Conservation (phyloP, 495 filamentous ascomycete genomes). For the Tuber magnatum region DNA sequence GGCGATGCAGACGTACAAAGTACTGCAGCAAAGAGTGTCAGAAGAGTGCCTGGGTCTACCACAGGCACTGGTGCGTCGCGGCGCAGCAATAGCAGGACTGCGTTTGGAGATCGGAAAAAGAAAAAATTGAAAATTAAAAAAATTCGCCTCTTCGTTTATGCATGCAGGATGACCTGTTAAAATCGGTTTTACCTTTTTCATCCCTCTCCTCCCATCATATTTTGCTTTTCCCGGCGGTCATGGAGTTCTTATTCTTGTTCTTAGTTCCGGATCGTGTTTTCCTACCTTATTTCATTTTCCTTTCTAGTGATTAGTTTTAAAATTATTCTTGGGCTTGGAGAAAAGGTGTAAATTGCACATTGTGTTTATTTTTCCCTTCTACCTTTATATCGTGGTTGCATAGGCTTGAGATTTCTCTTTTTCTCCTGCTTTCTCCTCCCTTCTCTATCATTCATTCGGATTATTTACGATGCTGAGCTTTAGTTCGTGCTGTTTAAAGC, state of each 20-base stretch:
- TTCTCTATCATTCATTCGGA: slow-evolving; percentile 25
- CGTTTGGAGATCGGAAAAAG: background rate
- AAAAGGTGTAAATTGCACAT: slow-evolving; percentile 37
- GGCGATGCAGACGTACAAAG: slow-evolving; percentile 91
- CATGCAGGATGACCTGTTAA: slow-evolving; percentile 17
- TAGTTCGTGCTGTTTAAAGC: background rate
- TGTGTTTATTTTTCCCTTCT: slow-evolving; percentile 24
- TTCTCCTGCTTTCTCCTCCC: slow-evolving; percentile 14
- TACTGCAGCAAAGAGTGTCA: slow-evolving; percentile 99
- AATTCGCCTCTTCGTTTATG: background rate
- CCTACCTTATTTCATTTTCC: slow-evolving; percentile 28
- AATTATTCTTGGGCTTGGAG: slow-evolving; percentile 29
- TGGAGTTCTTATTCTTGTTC: slow-evolving; percentile 4
- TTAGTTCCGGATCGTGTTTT: slow-evolving; percentile 5
- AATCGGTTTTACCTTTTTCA: slow-evolving; percentile 11
- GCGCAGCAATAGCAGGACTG: slow-evolving; percentile 43
- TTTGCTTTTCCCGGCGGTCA: slow-evolving; percentile 30
- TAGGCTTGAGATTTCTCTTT: slow-evolving; percentile 24
- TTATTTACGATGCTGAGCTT: background rate
- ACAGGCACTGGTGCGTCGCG: slow-evolving; percentile 93
- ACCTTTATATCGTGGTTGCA: slow-evolving; percentile 21
- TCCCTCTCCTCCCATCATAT: slow-evolving; percentile 11
- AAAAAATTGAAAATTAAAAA: too few relatives aligned
- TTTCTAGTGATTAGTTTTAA: slow-evolving; percentile 28
- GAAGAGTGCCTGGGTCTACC: slow-evolving; percentile 96